Evolutionary conservation across 441 rosid species (phyloP).

Genomic region (Monsonia emarginata): DNA sequence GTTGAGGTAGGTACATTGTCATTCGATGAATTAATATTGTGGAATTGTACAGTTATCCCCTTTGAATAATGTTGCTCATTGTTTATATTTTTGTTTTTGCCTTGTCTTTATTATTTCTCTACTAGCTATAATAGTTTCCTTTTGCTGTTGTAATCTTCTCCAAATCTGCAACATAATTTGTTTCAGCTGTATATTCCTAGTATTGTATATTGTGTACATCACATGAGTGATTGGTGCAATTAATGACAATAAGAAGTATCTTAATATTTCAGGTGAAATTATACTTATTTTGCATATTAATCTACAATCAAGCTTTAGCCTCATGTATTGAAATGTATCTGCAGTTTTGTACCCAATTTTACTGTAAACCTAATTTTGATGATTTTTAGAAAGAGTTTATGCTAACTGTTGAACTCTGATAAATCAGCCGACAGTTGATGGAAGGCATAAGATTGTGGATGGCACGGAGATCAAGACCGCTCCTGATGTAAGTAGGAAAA

Average conservation of each 20-base stretch:
- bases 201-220: background rate
- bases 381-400: background rate
- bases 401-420: constrained; percentile 20
- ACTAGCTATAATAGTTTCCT: background rate
- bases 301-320: background rate
- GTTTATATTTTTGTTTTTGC: background rate
- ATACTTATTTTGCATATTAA: background rate
- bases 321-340: background rate
- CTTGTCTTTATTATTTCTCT: background rate
- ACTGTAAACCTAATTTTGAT: background rate
- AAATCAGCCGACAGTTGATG: constrained; percentile 45
- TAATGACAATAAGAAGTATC: background rate
- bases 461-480: constrained; percentile 38
- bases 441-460: constrained; percentile 53
- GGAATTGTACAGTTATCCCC: constrained; percentile 4
- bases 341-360: background rate
- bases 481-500: constrained; percentile 54
- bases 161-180: background rate
- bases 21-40: constrained; percentile 8
- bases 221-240: background rate
- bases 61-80: background rate
- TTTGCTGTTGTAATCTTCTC: background rate
- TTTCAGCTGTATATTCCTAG: background rate
- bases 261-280: background rate
- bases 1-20: constrained; percentile 63